A percentile compares a stretch with the other conserved stretches of the same genome.
Conservation (phyloP, 192 early-diverging fungal genomes). For the Backusella westeae region DNA sequence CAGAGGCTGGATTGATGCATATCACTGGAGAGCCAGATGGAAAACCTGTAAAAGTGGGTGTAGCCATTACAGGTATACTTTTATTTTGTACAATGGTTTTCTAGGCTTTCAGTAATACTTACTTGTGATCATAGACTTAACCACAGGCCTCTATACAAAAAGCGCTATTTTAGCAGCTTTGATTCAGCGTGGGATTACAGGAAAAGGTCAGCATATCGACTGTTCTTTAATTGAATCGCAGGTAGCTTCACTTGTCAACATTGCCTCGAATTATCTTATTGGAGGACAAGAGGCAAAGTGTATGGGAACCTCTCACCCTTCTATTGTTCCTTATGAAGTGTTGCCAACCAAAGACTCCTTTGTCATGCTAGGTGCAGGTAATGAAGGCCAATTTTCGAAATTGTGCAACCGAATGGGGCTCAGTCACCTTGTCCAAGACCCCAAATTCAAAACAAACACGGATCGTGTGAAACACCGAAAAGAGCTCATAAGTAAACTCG, state of each 20-base stretch:
- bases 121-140: neutral
- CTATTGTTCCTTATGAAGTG: constrained; percentile 92
- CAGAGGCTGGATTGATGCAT: constrained; percentile 93
- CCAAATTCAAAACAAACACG: constrained; percentile 65
- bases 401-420: constrained; percentile 57
- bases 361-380: constrained; percentile 90
- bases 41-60: constrained; percentile 90
- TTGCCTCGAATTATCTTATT: constrained; percentile 84
- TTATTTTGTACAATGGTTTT: neutral
- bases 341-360: constrained; percentile 74
- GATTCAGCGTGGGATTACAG: constrained; percentile 59
- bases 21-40: constrained; percentile 89
- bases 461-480: constrained; percentile 75
- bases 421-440: constrained; percentile 44
- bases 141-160: constrained; percentile 77
- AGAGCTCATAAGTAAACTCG: constrained; percentile 58
- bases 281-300: constrained; percentile 76
- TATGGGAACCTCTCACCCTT: constrained; percentile 85
- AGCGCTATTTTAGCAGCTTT: constrained; percentile 90
- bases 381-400: constrained; percentile 78
- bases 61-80: constrained; percentile 85
- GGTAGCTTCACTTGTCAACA: constrained; percentile 85
- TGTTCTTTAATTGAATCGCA: constrained; percentile 88
- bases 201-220: constrained; percentile 84
- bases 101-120: neutral